Conservation (phyloP, 148 eudicot genomes). For the Diospyros kaki region DNA sequence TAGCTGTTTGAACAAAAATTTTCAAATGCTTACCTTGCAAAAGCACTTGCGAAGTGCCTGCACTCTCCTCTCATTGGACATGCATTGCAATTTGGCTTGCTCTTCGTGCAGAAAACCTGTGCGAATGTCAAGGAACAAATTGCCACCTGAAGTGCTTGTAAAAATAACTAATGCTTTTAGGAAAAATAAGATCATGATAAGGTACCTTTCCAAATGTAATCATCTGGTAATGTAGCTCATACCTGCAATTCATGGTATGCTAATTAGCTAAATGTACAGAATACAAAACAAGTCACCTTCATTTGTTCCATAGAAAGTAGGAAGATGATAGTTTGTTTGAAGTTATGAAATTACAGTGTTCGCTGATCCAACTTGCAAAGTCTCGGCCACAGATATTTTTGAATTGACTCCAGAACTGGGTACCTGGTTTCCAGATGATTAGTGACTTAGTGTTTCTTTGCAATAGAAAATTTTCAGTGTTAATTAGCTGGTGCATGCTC, state of each 20-base stretch:
- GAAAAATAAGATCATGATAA: neutral
- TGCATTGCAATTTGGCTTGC: conserved; percentile 68
- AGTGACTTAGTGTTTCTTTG: neutral
- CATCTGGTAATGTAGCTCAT: conserved; percentile 73
- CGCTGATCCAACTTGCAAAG: conserved; percentile 65
- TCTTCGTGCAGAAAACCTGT: conserved; percentile 77
- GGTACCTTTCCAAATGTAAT: conserved; percentile 79
- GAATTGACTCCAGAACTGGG: conserved; percentile 59
- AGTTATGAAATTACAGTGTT: conserved; percentile 43
- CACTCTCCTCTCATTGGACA: conserved; percentile 80
- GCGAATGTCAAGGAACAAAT: conserved; percentile 8
- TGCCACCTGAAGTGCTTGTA: neutral
- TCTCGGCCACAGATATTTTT: conserved; percentile 69
- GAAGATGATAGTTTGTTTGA: neutral
- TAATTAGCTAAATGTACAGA: conserved; percentile 15
- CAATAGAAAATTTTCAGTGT: neutral
- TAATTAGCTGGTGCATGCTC: neutral
- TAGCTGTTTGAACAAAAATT: neutral
- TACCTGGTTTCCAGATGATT: conserved; percentile 32
- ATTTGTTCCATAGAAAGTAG: no score
- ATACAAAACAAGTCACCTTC: neutral
- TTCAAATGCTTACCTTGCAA: conserved; percentile 48
- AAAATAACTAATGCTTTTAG: neutral
- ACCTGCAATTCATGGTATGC: conserved; percentile 31
- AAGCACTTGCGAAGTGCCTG: conserved; percentile 77